Percentiles rank a stretch among this genome's conserved stretches.
Conservation (phyloP, 2,329 filamentous ascomycete species). For the Huntiella bhutanensis region DNA sequence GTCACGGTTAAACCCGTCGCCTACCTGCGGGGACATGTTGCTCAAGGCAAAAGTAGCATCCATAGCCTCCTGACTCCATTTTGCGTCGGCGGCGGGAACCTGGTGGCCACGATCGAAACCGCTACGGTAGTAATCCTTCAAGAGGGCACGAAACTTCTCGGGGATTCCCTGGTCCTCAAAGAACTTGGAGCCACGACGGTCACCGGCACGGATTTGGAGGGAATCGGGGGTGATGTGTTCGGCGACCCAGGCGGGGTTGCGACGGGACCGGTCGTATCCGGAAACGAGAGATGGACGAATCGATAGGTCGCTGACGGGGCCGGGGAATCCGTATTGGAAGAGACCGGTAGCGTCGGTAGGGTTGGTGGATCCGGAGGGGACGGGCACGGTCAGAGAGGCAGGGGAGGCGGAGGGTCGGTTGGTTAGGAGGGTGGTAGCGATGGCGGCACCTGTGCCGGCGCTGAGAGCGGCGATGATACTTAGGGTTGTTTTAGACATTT, state of each 20-base stretch:
- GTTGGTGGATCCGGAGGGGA: constrained; percentile 26
- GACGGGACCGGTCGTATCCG: constrained; percentile 71
- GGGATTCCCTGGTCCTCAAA: constrained; percentile 66
- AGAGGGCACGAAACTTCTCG: constrained; percentile 67
- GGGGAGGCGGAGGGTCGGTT: constrained; percentile 24
- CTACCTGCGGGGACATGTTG: constrained; percentile 98
- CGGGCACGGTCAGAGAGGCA: constrained; percentile 18
- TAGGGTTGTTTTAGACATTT: constrained; percentile 62
- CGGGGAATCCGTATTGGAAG: constrained; percentile 80
- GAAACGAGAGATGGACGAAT: constrained; percentile 61
- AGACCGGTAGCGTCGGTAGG: constrained; percentile 58
- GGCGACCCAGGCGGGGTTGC: constrained; percentile 86
- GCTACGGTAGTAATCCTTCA: constrained; percentile 86
- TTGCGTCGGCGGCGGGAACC: constrained; percentile 86
- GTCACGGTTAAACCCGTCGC: constrained; percentile 94
- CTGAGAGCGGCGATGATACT: constrained; percentile 58
- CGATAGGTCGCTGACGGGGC: constrained; percentile 69
- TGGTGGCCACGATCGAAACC: constrained; percentile 95
- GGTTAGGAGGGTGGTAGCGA: constrained; percentile 50
- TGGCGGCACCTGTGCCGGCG: constrained; percentile 56
- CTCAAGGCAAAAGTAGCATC: constrained; percentile 80
- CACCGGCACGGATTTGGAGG: constrained; percentile 52
- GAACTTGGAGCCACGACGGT: constrained; percentile 71
- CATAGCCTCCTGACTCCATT: constrained; percentile 90
- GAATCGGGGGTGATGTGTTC: constrained; percentile 92